Evolutionary conservation across 2,329 filamentous ascomycete species (phyloP), one percentile per base, ranked within the genome.

Genomic region (Xylariaceae sp.): DNA sequence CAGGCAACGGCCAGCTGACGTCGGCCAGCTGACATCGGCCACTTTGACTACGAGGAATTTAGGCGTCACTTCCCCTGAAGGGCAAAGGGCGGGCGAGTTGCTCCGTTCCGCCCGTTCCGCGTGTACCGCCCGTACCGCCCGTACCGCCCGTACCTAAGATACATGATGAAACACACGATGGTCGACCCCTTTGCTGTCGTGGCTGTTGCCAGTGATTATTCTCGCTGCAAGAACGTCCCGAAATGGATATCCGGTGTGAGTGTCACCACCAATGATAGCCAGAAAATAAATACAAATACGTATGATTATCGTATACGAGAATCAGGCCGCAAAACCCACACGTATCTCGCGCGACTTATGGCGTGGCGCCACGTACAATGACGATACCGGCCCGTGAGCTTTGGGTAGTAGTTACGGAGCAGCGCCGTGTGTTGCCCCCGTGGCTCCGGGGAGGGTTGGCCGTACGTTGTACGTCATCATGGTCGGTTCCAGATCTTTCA

Each of bases 41-140:
- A 82, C 79, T 57, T 84, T 77, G 0, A 86, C 78, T 29, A 96
- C 70, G 11, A 96, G 79, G 67, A 87, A 88, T 19, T 19, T 19
- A 0, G 89, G 86, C 1, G 88, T 88, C 59, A 81, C 81, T 70
- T 94, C 89, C 19, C 40, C 84, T 81, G 70, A 92, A 94, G 2
- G 19, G 19, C 19, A 19, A 19, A 19, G 19, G 19, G 19, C 19
- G 1, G 19, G 80, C 82, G 43, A 92, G 77, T 65, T 74, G 79
- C 37, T 76, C 73, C 9, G 74, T 67, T 8, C 19, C 27, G 11
- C 45, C 49, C 19, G 44, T 39, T 9, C 40, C 47, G 30, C 31
- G 26, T 19, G 31, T 35, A 37, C 30, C 39, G 2, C 19, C 34
- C 27, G 39, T 39, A 37, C 30, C 39, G 2, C 19, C 34, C 27